Percentiles rank a stretch among this genome's conserved stretches.
These are phyloP conservation scores for Westerdykella aurantiaca DNA, from an alignment of 2,329 filamentous ascomycete genomes.

Conservation along the genomic window DNA sequence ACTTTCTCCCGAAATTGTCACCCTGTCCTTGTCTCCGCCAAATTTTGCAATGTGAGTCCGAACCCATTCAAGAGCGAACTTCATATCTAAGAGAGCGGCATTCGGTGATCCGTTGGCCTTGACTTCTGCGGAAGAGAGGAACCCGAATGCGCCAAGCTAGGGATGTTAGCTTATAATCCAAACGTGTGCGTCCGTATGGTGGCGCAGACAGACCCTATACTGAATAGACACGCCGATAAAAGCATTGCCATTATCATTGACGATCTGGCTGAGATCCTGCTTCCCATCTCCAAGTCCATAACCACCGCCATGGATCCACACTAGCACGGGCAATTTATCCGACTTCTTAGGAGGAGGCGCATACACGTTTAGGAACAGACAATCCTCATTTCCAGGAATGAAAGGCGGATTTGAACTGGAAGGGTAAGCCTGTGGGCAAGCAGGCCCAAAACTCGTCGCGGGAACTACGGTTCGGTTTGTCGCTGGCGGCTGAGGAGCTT, in stretches of 20 bases:
- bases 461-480: constrained; percentile 6
- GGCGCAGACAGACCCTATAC: constrained; percentile 38
- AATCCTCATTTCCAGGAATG: constrained; percentile 27
- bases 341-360: constrained; percentile 16
- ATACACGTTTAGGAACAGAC: constrained; percentile 36
- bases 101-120: constrained; percentile 34
- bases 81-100: constrained; percentile 44
- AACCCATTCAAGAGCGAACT: constrained; percentile 49
- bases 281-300: constrained; percentile 37
- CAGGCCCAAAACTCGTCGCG: constrained; percentile 9
- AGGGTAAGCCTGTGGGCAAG: constrained; percentile 13
- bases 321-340: constrained; percentile 30
- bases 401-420: constrained; percentile 4
- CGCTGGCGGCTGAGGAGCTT: constrained; percentile 12
- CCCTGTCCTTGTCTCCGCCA: constrained; percentile 4
- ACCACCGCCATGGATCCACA: constrained; percentile 27
- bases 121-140: constrained; percentile 38
- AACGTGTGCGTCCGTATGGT: not conserved
- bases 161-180: not conserved
- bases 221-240: constrained; percentile 48
- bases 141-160: constrained; percentile 44
- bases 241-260: constrained; percentile 45
- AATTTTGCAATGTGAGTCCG: constrained; percentile 41
- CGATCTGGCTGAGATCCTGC: constrained; percentile 38
- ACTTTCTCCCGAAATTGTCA: constrained; percentile 36